Base-by-base conservation (phyloP, 306 rosid species). In the Myrica gale region DNA sequence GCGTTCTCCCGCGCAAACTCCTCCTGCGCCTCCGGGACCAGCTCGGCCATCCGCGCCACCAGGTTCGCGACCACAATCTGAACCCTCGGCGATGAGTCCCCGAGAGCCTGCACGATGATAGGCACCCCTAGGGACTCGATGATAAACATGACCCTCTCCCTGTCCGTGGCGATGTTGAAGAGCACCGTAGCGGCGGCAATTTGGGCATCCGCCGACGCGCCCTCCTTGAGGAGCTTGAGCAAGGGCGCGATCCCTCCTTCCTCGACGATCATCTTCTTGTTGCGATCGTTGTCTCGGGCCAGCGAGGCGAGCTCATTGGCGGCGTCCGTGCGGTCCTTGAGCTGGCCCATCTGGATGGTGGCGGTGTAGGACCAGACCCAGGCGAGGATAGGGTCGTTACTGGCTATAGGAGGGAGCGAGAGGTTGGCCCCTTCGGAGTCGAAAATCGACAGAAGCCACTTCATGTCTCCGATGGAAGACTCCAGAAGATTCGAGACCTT, bases 1-100 rank as follows among this genome's bases (percentile, higher is more conserved):
- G 89, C 97, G 79, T 94, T 94, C 16, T 88, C 97, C 66, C 90
- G 75, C 4, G 89, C 89, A 37, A 94, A 91, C 80, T 91, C 98
- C 76, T 87, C 96, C 61, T 81, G 90, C 13, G 91, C 89, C 62
- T 68, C 4, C 0, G 61, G 21, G 41, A 84, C 79, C 2, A 82
- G 88, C 43, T 83, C 93, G 1, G 91, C 95, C 96, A 94, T 90
- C 26, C 67, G 69, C 5, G 93, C 85, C 16, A 94, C 90, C 71
- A 94, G 84, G 55, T 85, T 86, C 15, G 88, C 96, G 13, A 90
- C 88, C 4, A 80, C 65, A 44, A 79, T 79, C 76, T 92, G 97
- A 81, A 91, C 97, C 85, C 82, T 84, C 61, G 83, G 81, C 4
- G 88, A 78, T 3, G 96, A 78, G 52, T 87, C 89, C 0, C 81